These are phyloP conservation scores for sorghum (Sorghum bicolor) DNA, from an alignment of 176 grass and related monocot species.

Conservation along the genomic window Sorghum_bicolor_NCBIv3 NC_012870.2:80041501-80042000, in stretches of 20 bases:
- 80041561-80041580: not conserved
- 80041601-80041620: not conserved
- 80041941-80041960: constrained; percentile 25
- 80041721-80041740: constrained; percentile 28
- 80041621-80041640: not conserved
- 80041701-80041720: not conserved
- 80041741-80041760: not conserved
- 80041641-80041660: not conserved
- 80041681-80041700: not conserved
- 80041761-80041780: constrained; percentile 21
- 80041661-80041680: not conserved
- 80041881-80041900: constrained; percentile 3
- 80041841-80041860: constrained; percentile 31
- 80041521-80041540: not conserved
- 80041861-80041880: constrained; percentile 25
- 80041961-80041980: constrained; percentile 16
- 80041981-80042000: not conserved
- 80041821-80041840: constrained; percentile 34
- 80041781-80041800: constrained; percentile 34
- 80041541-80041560: not conserved
- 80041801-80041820: constrained; percentile 27
- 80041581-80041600: not conserved
- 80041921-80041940: constrained; percentile 32
- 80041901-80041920: constrained; percentile 22
- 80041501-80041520: not conserved